These are phyloP conservation scores for Aureobasidium musti DNA, from an alignment of 2,329 filamentous ascomycete species.

Conservation along the genomic window DNA sequence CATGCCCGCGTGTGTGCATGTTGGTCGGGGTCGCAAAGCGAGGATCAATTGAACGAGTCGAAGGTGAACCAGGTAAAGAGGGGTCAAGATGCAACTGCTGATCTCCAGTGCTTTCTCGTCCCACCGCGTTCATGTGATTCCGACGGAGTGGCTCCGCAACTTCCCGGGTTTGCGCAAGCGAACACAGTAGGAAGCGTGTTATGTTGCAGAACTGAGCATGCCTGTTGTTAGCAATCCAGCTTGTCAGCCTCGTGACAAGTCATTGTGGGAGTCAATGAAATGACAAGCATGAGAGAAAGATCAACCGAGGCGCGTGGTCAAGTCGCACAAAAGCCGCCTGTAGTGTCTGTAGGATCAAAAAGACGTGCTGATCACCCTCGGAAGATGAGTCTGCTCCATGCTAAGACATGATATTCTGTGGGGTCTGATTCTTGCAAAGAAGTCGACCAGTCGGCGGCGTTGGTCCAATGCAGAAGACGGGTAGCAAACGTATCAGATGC, in stretches of 20 bases:
- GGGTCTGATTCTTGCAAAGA: background rate
- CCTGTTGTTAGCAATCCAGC: background rate
- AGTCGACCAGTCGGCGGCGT: constrained; percentile 17
- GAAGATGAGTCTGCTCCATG: background rate
- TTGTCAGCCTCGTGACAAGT: background rate
- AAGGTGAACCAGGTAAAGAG: background rate
- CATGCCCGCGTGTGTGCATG: constrained; percentile 10
- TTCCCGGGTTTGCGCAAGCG: background rate
- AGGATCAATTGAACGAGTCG: background rate
- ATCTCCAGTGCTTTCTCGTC: background rate
- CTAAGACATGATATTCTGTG: background rate
- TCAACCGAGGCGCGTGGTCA: constrained; percentile 15
- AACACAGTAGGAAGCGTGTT: background rate
- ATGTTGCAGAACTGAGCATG: background rate
- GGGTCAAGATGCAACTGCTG: background rate
- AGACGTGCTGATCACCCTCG: constrained; percentile 2
- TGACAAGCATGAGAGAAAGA: constrained; percentile 6
- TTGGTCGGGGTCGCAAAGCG: background rate
- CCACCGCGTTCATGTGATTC: background rate
- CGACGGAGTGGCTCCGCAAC: background rate
- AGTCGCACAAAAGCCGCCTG: background rate
- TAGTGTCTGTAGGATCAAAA: background rate
- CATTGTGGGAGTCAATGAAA: background rate
- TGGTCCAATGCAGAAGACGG: background rate
- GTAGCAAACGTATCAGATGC: constrained; percentile 10